Percentiles rank a stretch among this genome's conserved stretches.
phyloP scores from a whole-genome alignment of 2,329 filamentous ascomycete genomes.

The Elsinoe ampelina region DNA sequence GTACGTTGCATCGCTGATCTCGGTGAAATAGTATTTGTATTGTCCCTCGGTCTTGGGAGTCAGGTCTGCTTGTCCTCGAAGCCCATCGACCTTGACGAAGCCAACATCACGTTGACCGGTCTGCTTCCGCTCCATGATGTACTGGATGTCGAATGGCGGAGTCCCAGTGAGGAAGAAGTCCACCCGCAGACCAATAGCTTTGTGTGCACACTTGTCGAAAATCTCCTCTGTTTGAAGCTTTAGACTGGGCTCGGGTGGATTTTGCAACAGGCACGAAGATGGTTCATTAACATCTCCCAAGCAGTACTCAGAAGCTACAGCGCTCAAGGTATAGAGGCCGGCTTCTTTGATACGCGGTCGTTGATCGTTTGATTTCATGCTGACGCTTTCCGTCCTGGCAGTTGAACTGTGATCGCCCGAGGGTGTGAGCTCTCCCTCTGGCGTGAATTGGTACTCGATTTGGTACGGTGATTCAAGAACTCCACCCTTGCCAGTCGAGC shows the following conservation, averaged over 20 bases:
- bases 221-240: constrained; percentile 69
- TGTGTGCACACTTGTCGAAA: constrained; percentile 89
- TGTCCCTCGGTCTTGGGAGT: constrained; percentile 71
- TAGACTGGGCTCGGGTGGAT: constrained; percentile 78
- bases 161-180: constrained; percentile 85
- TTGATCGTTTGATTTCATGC: constrained; percentile 53
- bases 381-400: constrained; percentile 36
- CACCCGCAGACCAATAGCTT: constrained; percentile 80
- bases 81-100: constrained; percentile 52
- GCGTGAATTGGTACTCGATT: constrained; percentile 73
- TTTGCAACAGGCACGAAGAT: constrained; percentile 83
- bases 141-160: constrained; percentile 78
- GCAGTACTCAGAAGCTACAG: constrained; percentile 72
- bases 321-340: constrained; percentile 77
- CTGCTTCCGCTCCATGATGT: constrained; percentile 57
- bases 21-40: constrained; percentile 77
- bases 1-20: constrained; percentile 77
- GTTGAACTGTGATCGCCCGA: constrained; percentile 53
- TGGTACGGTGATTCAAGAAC: constrained; percentile 57
- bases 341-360: constrained; percentile 62
- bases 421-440: constrained; percentile 58
- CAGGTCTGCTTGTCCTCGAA: constrained; percentile 77
- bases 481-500: constrained; percentile 49
- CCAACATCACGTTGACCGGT: constrained; percentile 43
- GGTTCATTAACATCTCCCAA: constrained; percentile 85